Evolutionary conservation across 768 basidiomycete species (phyloP), one percentile per base, ranked within the genome.

Genomic region (Boletus rubroflammeus): DNA sequence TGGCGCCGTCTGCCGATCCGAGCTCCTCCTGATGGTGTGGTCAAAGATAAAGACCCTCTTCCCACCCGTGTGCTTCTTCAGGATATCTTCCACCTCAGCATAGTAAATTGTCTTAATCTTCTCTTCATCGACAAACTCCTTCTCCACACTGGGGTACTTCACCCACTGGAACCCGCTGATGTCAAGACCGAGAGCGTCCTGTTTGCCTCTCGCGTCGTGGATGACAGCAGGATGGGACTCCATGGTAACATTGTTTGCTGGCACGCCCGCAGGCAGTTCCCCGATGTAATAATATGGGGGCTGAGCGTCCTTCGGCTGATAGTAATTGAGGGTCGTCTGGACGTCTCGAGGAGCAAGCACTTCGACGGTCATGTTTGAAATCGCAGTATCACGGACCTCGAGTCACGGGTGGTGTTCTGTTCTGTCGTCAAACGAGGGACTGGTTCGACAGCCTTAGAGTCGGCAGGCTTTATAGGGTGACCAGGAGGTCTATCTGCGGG

Each of bases 121-220:
- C 26, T 68, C 72, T 32, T 75, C 71, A 50, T 77, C 68, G 5
- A 56, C 56, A 57, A 76, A 77, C 10, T 64, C 63, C 48, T 68
- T 73, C 62, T 73, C 73, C 34, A 55, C 49, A 47, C 70, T 70
- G 9, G 61, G 65, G 23, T 67, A 62, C 19, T 65, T 64, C 25
- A 67, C 53, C 59, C 72, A 73, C 53, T 72, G 62, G 62, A 79
- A 78, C 13, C 77, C 78, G 6, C 68, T 68, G 35, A 58, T 61
- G 50, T 77, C 74, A 26, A 75, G 64, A 3, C 56, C 56, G 6
- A 65, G 55, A 11, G 52, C 43, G 17, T 56, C 58, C 31, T 71
- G 29, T 3, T 31, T 31, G 29, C 29, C 29, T 31, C 29, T 31
- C 29, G 29, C 29, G 11, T 31, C 29, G 29, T 31, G 64, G 38